A percentile compares a stretch with the other conserved stretches of the same genome.
These are phyloP conservation scores for Aspergillus versicolor DNA, from an alignment of 2,329 filamentous ascomycete species.

Conservation along the genomic window DNA sequence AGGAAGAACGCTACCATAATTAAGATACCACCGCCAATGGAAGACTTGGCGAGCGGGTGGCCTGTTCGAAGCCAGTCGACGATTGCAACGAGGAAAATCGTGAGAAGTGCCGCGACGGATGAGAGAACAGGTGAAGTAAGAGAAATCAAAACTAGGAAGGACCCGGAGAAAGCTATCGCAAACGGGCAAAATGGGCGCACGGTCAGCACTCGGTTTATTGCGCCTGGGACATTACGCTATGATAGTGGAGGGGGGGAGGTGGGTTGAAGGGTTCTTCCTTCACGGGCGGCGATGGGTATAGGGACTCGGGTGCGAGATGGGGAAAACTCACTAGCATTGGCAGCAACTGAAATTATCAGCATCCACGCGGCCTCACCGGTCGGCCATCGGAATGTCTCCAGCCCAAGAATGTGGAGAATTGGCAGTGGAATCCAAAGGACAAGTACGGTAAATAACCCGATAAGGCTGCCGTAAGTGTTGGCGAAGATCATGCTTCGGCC, in stretches of 20 bases:
- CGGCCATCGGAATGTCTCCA: slow-evolving; percentile 82
- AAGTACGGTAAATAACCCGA: slow-evolving; percentile 79
- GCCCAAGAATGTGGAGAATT: slow-evolving; percentile 72
- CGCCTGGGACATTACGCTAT: not conserved
- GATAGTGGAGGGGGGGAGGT: not conserved
- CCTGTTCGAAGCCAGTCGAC: slow-evolving; percentile 87
- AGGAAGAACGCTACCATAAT: slow-evolving; percentile 88
- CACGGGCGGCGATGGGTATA: not conserved
- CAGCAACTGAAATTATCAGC: slow-evolving; percentile 74
- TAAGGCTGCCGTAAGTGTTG: slow-evolving; percentile 84
- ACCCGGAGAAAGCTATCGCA: slow-evolving; percentile 72
- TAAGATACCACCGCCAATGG: slow-evolving; percentile 76
- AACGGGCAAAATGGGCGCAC: not conserved
- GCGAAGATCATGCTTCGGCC: slow-evolving; percentile 95
- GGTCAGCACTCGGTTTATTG: not conserved
- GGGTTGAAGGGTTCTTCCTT: not conserved
- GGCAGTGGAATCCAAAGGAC: slow-evolving; percentile 93
- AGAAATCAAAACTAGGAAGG: slow-evolving; percentile 88
- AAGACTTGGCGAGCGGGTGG: slow-evolving; percentile 69
- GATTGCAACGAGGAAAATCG: slow-evolving; percentile 93
- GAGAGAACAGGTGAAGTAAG: slow-evolving; percentile 90
- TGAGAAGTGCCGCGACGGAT: slow-evolving; percentile 87
- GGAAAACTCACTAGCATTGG: slow-evolving; percentile 69
- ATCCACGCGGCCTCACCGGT: slow-evolving; percentile 75
- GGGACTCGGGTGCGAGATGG: not conserved